A percentile compares a stretch with the other conserved stretches of the same genome.
phyloP scores from a whole-genome alignment of 495 filamentous ascomycete genomes.

The Pyronema omphalodes region DNA sequence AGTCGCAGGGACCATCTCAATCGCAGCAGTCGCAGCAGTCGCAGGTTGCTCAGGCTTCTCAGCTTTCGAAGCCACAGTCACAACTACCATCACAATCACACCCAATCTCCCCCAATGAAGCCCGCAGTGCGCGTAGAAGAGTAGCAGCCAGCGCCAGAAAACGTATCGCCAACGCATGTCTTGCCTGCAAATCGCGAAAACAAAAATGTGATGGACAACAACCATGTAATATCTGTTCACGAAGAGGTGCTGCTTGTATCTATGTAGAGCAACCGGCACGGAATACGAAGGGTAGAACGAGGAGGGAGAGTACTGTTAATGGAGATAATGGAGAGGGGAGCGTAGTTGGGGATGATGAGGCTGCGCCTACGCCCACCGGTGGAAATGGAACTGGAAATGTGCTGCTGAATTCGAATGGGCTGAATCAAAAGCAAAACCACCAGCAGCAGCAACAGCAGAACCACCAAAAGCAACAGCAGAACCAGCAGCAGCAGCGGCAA shows the following conservation, averaged over 20 bases:
- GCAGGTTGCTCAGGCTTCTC: no score
- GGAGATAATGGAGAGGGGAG: neutral
- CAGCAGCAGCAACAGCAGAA: no score
- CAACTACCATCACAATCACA: neutral
- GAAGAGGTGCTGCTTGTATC: neutral
- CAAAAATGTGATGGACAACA: constrained; percentile 4
- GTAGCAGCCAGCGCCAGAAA: constrained; percentile 2
- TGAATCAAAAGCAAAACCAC: no score
- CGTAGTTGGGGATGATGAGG: neutral
- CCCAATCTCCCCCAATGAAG: neutral
- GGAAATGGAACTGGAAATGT: no score
- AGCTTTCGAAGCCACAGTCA: neutral
- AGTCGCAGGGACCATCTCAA: no score
- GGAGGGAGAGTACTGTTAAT: neutral
- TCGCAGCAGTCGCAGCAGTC: neutral
- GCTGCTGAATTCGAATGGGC: no score
- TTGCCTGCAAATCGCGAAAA: constrained; percentile 3
- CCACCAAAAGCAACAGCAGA: no score
- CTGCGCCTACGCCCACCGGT: neutral
- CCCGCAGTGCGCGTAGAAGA: neutral
- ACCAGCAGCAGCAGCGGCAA: no score
- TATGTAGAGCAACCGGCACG: constrained; percentile 1
- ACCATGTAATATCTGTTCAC: constrained; percentile 4
- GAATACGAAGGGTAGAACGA: neutral
- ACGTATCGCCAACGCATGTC: constrained; percentile 7